Conservation (phyloP, 495 filamentous ascomycete genomes). For the Hyaloscypha finlandica region DNA sequence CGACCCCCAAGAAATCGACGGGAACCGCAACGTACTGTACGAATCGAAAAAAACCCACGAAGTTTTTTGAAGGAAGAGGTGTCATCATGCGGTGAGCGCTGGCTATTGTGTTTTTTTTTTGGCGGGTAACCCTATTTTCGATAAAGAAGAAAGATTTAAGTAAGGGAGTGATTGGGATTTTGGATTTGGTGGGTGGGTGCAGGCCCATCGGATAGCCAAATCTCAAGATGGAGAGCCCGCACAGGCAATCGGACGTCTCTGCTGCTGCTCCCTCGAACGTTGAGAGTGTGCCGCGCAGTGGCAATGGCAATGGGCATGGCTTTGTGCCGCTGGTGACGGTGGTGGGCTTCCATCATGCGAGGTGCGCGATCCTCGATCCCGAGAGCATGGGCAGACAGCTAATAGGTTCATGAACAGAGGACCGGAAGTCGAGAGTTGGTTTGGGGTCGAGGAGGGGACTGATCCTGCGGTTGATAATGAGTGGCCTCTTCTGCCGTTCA, state of each 20-base stretch:
- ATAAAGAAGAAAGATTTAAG: background rate
- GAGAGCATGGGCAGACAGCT: background rate
- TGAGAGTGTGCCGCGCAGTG: conserved; percentile 5
- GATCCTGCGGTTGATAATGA: conserved; percentile 87
- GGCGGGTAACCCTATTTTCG: background rate
- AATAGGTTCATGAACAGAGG: conserved; percentile 55
- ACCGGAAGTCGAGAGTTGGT: conserved; percentile 91
- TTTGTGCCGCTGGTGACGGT: conserved; percentile 76
- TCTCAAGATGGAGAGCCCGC: conserved; percentile 16
- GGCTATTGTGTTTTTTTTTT: background rate
- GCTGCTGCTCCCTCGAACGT: background rate
- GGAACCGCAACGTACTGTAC: background rate
- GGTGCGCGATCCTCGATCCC: conserved; percentile 45
- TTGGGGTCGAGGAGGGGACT: conserved; percentile 73
- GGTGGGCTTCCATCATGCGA: conserved; percentile 96
- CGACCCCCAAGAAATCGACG: background rate
- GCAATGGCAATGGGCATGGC: conserved; percentile 22
- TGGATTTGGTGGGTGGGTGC: background rate
- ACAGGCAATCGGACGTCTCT: background rate
- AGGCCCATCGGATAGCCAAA: background rate
- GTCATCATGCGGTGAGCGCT: conserved; percentile 1
- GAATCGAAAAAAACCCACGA: conserved; percentile 4
- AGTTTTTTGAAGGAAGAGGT: background rate
- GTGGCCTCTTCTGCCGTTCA: conserved; percentile 92
- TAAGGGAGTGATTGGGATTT: background rate